Evolutionary conservation across 345 rosid genomes (phyloP), one percentile per base, ranked within the genome.

Genomic region (Moricandia moricandioides): DNA sequence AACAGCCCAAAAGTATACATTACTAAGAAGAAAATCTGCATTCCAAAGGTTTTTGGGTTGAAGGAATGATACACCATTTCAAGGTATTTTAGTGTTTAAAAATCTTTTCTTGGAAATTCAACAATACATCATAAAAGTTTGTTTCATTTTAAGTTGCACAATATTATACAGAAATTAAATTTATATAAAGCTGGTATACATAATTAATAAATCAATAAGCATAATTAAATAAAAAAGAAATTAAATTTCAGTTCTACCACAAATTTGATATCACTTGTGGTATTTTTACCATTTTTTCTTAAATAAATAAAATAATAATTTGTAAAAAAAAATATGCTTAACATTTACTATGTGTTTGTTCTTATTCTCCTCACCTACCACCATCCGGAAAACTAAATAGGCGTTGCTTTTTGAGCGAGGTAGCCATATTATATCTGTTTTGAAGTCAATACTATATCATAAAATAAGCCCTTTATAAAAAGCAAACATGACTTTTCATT

Each of bases 341-440:
- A 9, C 29, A 16, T 24, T 62, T 17, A 37, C 43, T n/a, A 17
- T 61, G 67, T 60, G 56, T 61, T 68, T 52, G 54, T 24, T 75
- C 24, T 56, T 57, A 26, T 37, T 29, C 31, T 61, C 60, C 68
- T 70, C 61, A 77, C 80, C 80, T 56, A 64, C 21, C 80, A 55
- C 34, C 47, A 70, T 70, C 71, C 52, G 45, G 1, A 40, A 43
- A 56, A 55, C 49, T 63, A 55, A 18, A 21, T 30, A 29, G 66
- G 10, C 71, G 54, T 64, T 54, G n/a, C 61, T 64, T 63, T 67
- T 10, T 76, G n/a, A 76, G 71, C 65, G 55, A 55, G 52, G 33
- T 39, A 70, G 8, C 55, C 61, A 56, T 0, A 64, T 43, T 65
- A 64, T 64, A 55, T 70, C 51, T 24, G 16, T 24, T 43, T 43